Percentiles rank a stretch among this genome's conserved stretches.
These are phyloP conservation scores for Discostella stelligera DNA, from an alignment of 352 stramenopile genomes.

Conservation along the genomic window DNA sequence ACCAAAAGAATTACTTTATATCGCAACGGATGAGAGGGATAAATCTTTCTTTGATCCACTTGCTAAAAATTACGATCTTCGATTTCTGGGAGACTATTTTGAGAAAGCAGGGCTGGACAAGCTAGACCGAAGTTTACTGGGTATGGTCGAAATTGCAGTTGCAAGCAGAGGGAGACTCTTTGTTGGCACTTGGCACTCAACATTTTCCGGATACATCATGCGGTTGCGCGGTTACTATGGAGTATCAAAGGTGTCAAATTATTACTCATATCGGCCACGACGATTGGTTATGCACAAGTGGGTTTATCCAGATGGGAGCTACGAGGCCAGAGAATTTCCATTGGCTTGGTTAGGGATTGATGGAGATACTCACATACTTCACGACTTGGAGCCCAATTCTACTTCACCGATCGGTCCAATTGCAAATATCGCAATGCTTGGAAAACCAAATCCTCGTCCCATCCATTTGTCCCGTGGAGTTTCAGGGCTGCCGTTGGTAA, in stretches of 20 bases:
- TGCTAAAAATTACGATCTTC: conserved; percentile 62
- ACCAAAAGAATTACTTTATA: conserved; percentile 76
- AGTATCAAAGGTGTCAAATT: conserved; percentile 59
- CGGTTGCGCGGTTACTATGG: conserved; percentile 81
- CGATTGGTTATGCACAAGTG: conserved; percentile 61
- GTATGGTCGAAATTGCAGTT: conserved; percentile 78
- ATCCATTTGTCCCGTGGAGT: conserved; percentile 57
- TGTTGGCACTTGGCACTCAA: conserved; percentile 83
- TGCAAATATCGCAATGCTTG: conserved; percentile 36
- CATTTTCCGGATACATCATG: conserved; percentile 85
- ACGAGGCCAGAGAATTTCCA: conserved; percentile 65
- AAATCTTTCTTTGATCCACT: conserved; percentile 84
- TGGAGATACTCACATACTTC: conserved; percentile 54
- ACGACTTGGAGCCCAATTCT: conserved; percentile 43
- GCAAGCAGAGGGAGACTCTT: conserved; percentile 63
- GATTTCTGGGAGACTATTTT: conserved; percentile 82
- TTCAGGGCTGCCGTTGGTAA: conserved; percentile 51
- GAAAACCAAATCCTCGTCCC: conserved; percentile 24
- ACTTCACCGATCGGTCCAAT: conserved; percentile 36
- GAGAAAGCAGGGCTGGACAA: conserved; percentile 56
- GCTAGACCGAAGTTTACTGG: conserved; percentile 76
- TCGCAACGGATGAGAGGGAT: conserved; percentile 84
- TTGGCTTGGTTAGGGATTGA: conserved; percentile 74
- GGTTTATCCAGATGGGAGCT: conserved; percentile 54
- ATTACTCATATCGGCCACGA: conserved; percentile 55